Evolutionary conservation across 495 filamentous ascomycete genomes (phyloP), one percentile per base, ranked within the genome.

Genomic region (Aspergillus conjunctus): DNA sequence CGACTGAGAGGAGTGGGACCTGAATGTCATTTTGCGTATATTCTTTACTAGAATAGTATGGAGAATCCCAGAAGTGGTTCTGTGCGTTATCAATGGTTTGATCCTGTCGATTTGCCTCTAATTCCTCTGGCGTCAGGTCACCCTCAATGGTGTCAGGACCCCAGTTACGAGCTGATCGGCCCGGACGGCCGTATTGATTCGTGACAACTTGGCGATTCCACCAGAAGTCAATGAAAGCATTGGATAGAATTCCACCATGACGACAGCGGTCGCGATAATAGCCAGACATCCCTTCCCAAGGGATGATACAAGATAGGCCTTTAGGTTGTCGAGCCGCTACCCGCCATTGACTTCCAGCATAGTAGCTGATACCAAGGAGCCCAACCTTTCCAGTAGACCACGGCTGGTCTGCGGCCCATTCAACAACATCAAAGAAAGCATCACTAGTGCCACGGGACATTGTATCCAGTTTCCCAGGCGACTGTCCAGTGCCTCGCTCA

Each of bases 221-320:
- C 84, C 84, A 87, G 49, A 81, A 77, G 15, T 72, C 61, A 48
- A 86, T 80, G 68, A 87, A 87, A 1, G 59, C 64, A 62, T 86
- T 79, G 0, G 80, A 83, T 15, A 85, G 67, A 32, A 88, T 86
- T 3, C 85, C 86, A 1, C 86, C 86, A 54, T 87, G 85, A 4
- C 82, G 75, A 50, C 76, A 80, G 11, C 77, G 69, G 51, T 85
- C 83, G 0, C 81, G 74, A 64, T 86, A 87, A 59, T 81, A 82
- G 55, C 86, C 83, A 1, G 76, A 77, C 78, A 85, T 83, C 21
- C 84, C 83, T 65, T 87, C 84, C 82, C 82, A 85, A 0, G 84
- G 83, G 4, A 85, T 70, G 9, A 83, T 82, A 18, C 73, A 74
- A 0, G 78, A 69, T 32, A 86, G 59, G 2, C 82, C 83, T 61